Percentiles rank a stretch among this genome's conserved stretches.
Conservation (phyloP, 164 flowering plant genomes). For the Vitis rupestris region DNA sequence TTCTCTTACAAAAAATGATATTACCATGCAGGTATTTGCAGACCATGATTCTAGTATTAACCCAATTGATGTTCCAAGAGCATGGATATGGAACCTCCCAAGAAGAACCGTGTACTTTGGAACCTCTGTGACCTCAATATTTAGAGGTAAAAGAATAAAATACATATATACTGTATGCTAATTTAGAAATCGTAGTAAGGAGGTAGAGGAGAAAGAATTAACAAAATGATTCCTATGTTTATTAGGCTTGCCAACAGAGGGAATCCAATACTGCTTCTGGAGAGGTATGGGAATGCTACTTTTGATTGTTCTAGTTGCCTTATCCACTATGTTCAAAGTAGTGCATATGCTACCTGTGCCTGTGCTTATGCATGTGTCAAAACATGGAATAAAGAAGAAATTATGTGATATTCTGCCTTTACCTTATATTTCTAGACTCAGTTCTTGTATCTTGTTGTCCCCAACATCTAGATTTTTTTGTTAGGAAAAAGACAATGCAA, state of each 20-base stretch:
- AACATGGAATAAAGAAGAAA: too few relatives aligned
- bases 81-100: constrained; percentile 45
- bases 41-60: constrained; percentile 43
- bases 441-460: too few relatives aligned
- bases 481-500: too few relatives aligned
- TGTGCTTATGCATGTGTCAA: too few relatives aligned
- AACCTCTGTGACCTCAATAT: constrained; percentile 41
- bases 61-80: constrained; percentile 54
- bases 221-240: constrained; percentile 6
- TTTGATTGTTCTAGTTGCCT: background rate
- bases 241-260: constrained; percentile 48
- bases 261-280: constrained; percentile 64
- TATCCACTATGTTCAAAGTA: background rate
- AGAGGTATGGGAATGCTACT: constrained; percentile 43
- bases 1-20: background rate
- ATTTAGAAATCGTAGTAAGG: too few relatives aligned
- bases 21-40: constrained; percentile 48
- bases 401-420: too few relatives aligned
- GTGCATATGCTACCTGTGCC: too few relatives aligned
- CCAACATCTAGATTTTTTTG: too few relatives aligned
- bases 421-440: too few relatives aligned
- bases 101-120: constrained; percentile 47
- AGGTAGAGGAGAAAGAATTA: background rate
- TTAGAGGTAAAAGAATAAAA: constrained; percentile 35
- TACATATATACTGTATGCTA: too few relatives aligned